Evolutionary conservation across 1,284 basidiomycete species (phyloP), one percentile per base, ranked within the genome.

Genomic region (Fomes fomentarius): DNA sequence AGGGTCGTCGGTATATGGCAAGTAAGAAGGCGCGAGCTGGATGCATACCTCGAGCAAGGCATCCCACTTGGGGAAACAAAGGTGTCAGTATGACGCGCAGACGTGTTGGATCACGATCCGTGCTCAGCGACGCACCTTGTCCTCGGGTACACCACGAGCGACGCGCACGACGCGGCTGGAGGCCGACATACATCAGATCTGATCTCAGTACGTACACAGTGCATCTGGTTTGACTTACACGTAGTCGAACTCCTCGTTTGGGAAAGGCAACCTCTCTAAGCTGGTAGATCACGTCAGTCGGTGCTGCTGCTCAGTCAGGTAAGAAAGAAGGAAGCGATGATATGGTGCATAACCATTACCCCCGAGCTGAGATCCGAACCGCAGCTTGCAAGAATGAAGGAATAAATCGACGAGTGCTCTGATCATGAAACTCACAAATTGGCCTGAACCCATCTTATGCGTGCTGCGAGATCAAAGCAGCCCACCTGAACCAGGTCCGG

Each of bases 211-310:
- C 37, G 49, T 35, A 42, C 44, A 17, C 15, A 42, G 28, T 35
- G 42, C 17, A 26, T 25, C 7, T 9, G 37, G 22, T 17, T 43
- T 35, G 21, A 71, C 83, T 66, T 70, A 87, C 84, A 89, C 83
- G 64, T 81, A 88, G 64, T 89, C 87, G 64, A 90, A 90, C 63
- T 87, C 83, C 34, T 83, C 83, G 58, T 84, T 76, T 14, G 78
- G 77, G 65, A 90, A 90, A 0, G 87, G 86, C 44, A 90, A 76
- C 0, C 75, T 74, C 52, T 88, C 83, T 30, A 90, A 71, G 65
- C 86, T 88, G 61, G 37, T n/a, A 40, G 25, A 37, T 11, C 35
- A 21, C 28, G 12, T 47, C 26, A 25, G 37, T 49, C 12, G 62
- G 56, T 39, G 22, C 46, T 35, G 48, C 50, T n/a, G 30, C 37